Conservation (phyloP, 1,284 basidiomycete genomes). For the Rhodotorula sp. region DNA sequence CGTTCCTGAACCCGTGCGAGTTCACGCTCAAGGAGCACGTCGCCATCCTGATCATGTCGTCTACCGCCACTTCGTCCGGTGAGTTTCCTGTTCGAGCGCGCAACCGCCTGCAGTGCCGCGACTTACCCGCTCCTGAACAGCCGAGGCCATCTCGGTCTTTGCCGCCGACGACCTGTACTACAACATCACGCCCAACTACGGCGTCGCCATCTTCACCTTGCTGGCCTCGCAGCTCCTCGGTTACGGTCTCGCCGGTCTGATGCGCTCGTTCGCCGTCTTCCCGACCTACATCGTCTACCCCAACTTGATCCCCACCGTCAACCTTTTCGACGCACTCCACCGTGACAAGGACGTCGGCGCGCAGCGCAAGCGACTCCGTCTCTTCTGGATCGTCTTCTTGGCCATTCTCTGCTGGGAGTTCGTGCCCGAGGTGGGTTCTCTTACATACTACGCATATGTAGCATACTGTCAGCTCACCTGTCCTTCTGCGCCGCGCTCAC, state of each 20-base stretch:
- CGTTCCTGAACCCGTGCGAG: constrained; percentile 40
- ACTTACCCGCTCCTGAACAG: constrained; percentile 39
- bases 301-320: constrained; percentile 54
- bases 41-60: constrained; percentile 58
- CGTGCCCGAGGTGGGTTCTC: constrained; percentile 20
- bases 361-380: constrained; percentile 43
- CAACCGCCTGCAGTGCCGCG: too few species aligned
- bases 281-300: constrained; percentile 42
- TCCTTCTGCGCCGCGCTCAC: too few species aligned
- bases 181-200: constrained; percentile 59
- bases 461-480: neutral
- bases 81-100: too few species aligned
- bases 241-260: constrained; percentile 39
- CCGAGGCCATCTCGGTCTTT: constrained; percentile 65
- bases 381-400: constrained; percentile 46
- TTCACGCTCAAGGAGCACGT: constrained; percentile 45
- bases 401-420: constrained; percentile 48
- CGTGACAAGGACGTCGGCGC: constrained; percentile 51
- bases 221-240: constrained; percentile 24
- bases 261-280: constrained; percentile 39
- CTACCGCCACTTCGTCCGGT: constrained; percentile 60
- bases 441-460: neutral
- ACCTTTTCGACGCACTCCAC: constrained; percentile 61
- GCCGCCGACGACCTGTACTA: constrained; percentile 64
- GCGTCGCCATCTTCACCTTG: constrained; percentile 42